Evolutionary conservation across 257 asterid genomes (phyloP), one percentile per base, ranked within the genome.

Genomic region (Haberlea rhodopensis): DNA sequence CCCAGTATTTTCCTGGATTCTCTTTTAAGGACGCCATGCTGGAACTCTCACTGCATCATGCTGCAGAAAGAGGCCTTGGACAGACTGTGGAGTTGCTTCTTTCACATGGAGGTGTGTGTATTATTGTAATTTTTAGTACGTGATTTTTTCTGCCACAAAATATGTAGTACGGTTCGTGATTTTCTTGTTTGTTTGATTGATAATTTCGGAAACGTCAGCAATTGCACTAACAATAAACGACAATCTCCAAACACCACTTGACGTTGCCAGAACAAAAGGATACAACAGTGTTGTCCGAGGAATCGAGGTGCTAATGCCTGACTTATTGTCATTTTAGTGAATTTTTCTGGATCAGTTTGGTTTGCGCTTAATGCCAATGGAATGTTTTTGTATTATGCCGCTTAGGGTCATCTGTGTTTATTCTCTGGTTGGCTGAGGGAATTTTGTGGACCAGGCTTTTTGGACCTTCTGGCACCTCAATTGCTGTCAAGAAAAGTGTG

Each of bases 21-120:
- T 71, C 21, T 63, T 46, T 76, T 57, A 79, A 94, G 99, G 97
- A 57, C 90, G 82, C 19, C 87, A 84, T 60, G 94, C 89, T 46
- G 99, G 99, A 54, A 87, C 99, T 64, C 96, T n/a, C 99, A 37
- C 77, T 94, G 52, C 99, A 94, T 78, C 95, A 90, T 81, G 99
- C 99, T 79, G 92, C 97, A 43, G 85, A 86, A 82, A 84, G 97
- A 74, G 96, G 97, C 52, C 99, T 90, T 63, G 92, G 86, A 23
- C 91, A 80, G 78, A 87, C 97, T 19, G 96, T 90, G 53, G 84
- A 86, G 80, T 73, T 87, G 78, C 97, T 94, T 80, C 89, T 89
- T 67, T 80, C 89, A 56, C 81, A 82, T 80, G 94, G 96, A 90
- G 99, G 99, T 90, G 34, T 65, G 79, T 57, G 23, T 21, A 1